Conservation (phyloP, 129 eudicot species). For the Solidago caesia region DNA sequence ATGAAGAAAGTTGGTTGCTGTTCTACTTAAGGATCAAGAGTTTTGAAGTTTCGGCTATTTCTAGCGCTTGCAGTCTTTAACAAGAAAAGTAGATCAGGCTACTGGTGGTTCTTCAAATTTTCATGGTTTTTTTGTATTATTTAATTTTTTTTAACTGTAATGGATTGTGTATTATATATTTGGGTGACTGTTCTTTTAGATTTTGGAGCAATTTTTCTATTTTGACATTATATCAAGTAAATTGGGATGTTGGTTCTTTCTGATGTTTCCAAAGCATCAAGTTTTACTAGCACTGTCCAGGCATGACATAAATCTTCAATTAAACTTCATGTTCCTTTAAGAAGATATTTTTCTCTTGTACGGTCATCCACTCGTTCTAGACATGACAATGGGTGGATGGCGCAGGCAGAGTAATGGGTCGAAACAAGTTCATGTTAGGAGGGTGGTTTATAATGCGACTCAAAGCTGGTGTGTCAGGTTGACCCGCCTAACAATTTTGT, state of each 20-base stretch:
- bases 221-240: constrained; percentile 6
- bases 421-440: background rate
- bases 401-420: background rate
- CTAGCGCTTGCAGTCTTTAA: constrained; percentile 15
- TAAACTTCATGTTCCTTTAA: background rate
- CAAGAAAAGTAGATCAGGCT: constrained; percentile 23
- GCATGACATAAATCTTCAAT: background rate
- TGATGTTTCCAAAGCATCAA: background rate
- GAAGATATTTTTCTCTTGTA: background rate
- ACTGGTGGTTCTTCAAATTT: constrained; percentile 15
- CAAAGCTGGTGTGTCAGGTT: background rate
- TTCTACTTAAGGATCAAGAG: constrained; percentile 27
- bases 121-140: constrained; percentile 21
- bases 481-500: background rate
- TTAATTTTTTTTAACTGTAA: constrained; percentile 14
- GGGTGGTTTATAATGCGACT: background rate
- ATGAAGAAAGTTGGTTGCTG: constrained; percentile 57
- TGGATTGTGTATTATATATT: constrained; percentile 29
- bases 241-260: background rate
- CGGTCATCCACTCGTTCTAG: background rate
- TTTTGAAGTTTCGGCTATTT: constrained; percentile 15
- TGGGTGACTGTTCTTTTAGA: constrained; percentile 4
- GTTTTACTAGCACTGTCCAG: background rate
- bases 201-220: background rate
- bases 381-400: background rate